Evolutionary conservation across 2,329 filamentous ascomycete species (phyloP), one percentile per base, ranked within the genome.

Genomic region (Neofusicoccum cordaticola): DNA sequence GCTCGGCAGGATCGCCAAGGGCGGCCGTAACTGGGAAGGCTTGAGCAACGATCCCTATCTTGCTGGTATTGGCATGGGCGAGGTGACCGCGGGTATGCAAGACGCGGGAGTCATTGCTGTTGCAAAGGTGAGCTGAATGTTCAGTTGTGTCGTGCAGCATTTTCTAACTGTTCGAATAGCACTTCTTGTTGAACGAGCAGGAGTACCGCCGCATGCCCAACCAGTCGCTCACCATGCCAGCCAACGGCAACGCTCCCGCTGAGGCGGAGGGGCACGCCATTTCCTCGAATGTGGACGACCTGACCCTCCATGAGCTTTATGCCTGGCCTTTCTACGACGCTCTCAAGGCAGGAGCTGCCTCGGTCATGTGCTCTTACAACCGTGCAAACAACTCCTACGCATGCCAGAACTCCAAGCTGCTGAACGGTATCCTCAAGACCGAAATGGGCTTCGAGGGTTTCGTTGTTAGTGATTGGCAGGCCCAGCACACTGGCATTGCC

Each of bases 41-140:
- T 89, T 92, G 68, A 88, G 89, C 2, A 77, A 83, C 0, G 90
- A 93, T 71, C 90, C 90, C 0, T 85, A 85, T 4, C 82, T 93
- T 35, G 83, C 85, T 67, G 85, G 79, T 2, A 71, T 81, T 64
- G 84, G 79, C 1, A 84, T 78, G 35, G 78, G 79, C 6, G 71
- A 82, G 62, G 85, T 85, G 0, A 84, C 69, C 1, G 63, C 58
- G 69, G 85, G 85, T 2, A 85, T 85, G 52, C 86, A 88, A 68
- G 82, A 74, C 22, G 67, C 80, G 13, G 85, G 85, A 2, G 83
- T 84, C 0, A 85, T 86, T 63, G 81, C 85, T 2, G 81, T 82
- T 3, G 70, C 85, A n/a, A 86, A 87, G 71, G 82, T 82, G 73
- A 84, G 84, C 82, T 12, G 4, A 19, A 3, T 1, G 9, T 31